phyloP scores from a whole-genome alignment of 345 rosid species.

The Citrus reticulata region DNA sequence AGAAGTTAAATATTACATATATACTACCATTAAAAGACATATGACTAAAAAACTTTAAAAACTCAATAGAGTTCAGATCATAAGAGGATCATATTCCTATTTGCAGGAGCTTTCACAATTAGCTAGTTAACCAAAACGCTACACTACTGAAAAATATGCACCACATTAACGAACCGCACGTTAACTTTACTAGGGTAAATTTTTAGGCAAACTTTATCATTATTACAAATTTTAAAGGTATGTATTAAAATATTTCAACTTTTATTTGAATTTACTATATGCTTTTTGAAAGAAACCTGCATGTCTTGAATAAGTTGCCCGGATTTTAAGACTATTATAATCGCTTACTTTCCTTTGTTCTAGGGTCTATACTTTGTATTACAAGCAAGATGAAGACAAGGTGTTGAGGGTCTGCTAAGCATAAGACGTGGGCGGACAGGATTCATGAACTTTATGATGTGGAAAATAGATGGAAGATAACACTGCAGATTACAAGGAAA shows the following conservation, averaged over 20 bases:
- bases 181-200: too few species aligned
- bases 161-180: too few species aligned
- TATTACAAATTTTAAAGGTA: too few species aligned
- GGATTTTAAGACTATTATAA: not conserved
- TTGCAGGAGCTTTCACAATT: not conserved
- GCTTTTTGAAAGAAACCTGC: not conserved
- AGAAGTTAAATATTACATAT: too few species aligned
- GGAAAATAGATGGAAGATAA: not conserved
- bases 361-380: not conserved
- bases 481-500: conserved; percentile 31
- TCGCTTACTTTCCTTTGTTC: not conserved
- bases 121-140: not conserved
- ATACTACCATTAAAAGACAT: too few species aligned
- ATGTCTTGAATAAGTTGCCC: not conserved
- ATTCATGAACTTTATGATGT: not conserved
- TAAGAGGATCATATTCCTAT: too few species aligned
- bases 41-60: too few species aligned
- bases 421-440: conserved; percentile 18
- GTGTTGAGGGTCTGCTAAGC: not conserved
- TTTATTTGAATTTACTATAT: not conserved
- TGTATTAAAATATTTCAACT: too few species aligned
- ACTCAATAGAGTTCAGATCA: too few species aligned
- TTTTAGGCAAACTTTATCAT: too few species aligned
- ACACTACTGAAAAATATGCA: too few species aligned
- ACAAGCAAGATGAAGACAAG: not conserved